These are phyloP conservation scores for Flaveria brownii DNA, from an alignment of 129 eudicot species.

Conservation along the genomic window DNA sequence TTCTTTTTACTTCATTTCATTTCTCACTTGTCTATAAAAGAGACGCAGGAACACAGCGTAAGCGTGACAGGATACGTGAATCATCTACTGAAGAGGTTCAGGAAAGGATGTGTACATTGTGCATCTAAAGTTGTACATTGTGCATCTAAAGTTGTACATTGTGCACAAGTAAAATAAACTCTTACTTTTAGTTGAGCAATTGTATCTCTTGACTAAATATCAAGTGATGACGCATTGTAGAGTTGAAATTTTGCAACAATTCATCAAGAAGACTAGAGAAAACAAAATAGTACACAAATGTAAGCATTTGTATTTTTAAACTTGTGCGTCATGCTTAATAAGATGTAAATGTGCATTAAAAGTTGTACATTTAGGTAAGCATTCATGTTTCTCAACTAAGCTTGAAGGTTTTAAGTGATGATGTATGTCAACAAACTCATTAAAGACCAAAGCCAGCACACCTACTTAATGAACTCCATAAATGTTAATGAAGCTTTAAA, in stretches of 20 bases:
- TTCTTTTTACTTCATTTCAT: too few species aligned
- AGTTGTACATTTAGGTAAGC: slow-evolving; percentile 42
- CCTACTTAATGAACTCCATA: slow-evolving; percentile 49
- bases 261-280: too few species aligned
- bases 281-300: neutral
- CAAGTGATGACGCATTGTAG: too few species aligned
- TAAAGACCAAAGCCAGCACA: slow-evolving; percentile 58
- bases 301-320: neutral
- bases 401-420: slow-evolving; percentile 44
- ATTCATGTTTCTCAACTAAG: slow-evolving; percentile 39
- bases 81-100: slow-evolving; percentile 34
- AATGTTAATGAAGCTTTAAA: slow-evolving; percentile 39
- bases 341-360: slow-evolving; percentile 23
- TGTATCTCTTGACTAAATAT: too few species aligned
- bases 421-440: slow-evolving; percentile 72
- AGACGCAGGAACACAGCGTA: too few species aligned
- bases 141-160: slow-evolving; percentile 2
- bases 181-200: too few species aligned
- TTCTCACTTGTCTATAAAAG: too few species aligned
- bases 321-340: slow-evolving; percentile 17
- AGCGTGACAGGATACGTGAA: slow-evolving; percentile 32
- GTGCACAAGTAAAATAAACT: too few species aligned
- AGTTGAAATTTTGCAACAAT: too few species aligned
- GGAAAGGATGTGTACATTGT: slow-evolving; percentile 27
- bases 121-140: slow-evolving; percentile 24